A percentile compares a stretch with the other conserved stretches of the same genome.
Evolutionary conservation across 805 yeast genomes (phyloP).

Genomic region (Starmera amethionina): DNA sequence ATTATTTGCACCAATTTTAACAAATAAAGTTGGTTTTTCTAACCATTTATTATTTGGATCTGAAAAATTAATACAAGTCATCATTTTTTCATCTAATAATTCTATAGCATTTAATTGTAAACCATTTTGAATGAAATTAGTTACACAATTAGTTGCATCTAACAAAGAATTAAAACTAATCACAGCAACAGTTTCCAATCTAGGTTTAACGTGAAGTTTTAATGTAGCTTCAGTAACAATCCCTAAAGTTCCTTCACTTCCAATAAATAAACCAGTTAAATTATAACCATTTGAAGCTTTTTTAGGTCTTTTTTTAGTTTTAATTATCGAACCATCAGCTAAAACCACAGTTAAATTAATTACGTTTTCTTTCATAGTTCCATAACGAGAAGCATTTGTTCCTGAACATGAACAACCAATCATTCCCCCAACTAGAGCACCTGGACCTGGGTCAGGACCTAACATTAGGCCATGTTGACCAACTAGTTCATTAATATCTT

Average conservation of each 20-base stretch:
- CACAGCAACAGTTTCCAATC: constrained; percentile 49
- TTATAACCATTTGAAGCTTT: constrained; percentile 73
- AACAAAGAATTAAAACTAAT: constrained; percentile 52
- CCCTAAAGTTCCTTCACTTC: constrained; percentile 69
- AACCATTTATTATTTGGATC: constrained; percentile 39
- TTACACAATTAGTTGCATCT: constrained; percentile 59
- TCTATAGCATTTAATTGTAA: constrained; percentile 60
- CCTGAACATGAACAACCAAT: constrained; percentile 66
- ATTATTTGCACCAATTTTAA: constrained; percentile 45
- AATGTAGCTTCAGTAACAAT: constrained; percentile 63
- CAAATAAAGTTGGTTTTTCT: constrained; percentile 45
- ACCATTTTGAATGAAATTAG: constrained; percentile 46
- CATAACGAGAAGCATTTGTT: constrained; percentile 63
- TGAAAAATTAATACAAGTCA: constrained; percentile 46
- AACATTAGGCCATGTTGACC: constrained; percentile 42
- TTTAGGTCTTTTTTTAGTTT: constrained; percentile 58
- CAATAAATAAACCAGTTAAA: constrained; percentile 55
- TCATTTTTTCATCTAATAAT: constrained; percentile 55
- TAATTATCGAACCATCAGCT: constrained; percentile 64
- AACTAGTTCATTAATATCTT: constrained; percentile 45
- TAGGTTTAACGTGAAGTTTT: constrained; percentile 51
- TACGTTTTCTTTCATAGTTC: constrained; percentile 66
- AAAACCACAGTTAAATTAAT: constrained; percentile 55
- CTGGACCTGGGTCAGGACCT: constrained; percentile 72
- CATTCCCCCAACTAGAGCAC: constrained; percentile 66